phyloP scores from a whole-genome alignment of 176 grass and related monocot genomes.

The Oryza australiensis region DNA sequence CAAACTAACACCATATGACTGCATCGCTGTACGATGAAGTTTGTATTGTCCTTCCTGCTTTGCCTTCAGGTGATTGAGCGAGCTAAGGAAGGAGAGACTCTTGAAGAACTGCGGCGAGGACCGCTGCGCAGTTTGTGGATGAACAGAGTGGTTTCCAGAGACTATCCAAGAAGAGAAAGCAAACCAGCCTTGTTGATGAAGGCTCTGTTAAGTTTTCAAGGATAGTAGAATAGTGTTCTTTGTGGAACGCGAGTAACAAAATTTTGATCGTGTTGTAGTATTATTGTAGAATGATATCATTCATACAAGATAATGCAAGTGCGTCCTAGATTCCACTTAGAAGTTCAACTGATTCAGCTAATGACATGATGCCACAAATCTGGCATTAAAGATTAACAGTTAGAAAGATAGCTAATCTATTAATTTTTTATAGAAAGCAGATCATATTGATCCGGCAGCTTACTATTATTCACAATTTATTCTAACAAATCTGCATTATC shows the following conservation, averaged over 20 bases:
- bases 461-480: background rate
- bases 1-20: background rate
- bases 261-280: conserved; percentile 22
- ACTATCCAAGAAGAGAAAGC: conserved; percentile 80
- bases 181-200: conserved; percentile 58
- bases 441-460: too few relatives aligned
- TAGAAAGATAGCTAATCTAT: background rate
- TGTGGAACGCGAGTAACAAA: background rate
- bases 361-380: background rate
- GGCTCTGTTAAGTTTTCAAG: conserved; percentile 69
- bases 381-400: background rate
- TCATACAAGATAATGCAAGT: background rate
- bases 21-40: background rate
- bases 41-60: background rate
- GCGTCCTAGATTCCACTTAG: background rate
- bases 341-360: background rate
- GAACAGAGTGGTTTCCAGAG: conserved; percentile 63
- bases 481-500: background rate
- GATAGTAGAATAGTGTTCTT: conserved; percentile 54
- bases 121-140: conserved; percentile 79
- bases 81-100: conserved; percentile 85
- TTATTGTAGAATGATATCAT: background rate
- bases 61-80: conserved; percentile 74
- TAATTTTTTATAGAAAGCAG: too few relatives aligned
- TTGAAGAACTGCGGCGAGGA: conserved; percentile 88